phyloP scores from a whole-genome alignment of 1,139 yeast species.

The Blastobotrys elegans region DNA sequence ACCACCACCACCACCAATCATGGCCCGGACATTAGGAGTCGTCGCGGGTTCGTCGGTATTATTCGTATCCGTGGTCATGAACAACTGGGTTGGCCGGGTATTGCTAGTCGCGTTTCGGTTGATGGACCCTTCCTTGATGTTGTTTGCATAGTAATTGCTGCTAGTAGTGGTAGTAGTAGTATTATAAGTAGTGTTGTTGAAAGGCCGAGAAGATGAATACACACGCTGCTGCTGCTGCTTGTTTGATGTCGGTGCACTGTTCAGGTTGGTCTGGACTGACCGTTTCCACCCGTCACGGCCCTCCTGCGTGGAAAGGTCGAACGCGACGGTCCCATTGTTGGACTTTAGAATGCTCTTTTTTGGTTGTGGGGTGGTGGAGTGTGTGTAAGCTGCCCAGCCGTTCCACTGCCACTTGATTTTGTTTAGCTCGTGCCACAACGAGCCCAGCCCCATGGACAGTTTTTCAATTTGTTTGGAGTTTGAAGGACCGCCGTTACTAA shows the following conservation, averaged over 20 bases:
- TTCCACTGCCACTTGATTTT: constrained; percentile 3
- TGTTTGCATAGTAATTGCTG: constrained; percentile 5
- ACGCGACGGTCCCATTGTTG: constrained; percentile 32
- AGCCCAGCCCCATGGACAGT: constrained; percentile 8
- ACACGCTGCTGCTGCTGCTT: background rate
- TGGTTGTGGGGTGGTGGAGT: background rate
- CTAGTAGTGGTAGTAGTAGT: background rate
- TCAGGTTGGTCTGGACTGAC: constrained; percentile 15
- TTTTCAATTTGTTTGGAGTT: constrained; percentile 5
- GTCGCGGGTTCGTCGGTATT: background rate
- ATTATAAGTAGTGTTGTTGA: background rate
- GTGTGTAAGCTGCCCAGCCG: background rate
- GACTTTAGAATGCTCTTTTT: constrained; percentile 36
- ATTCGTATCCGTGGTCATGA: background rate
- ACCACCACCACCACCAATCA: background rate
- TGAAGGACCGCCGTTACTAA: background rate
- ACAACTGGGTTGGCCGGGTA: background rate
- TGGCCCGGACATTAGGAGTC: background rate
- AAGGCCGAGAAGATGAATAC: background rate
- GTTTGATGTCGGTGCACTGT: background rate
- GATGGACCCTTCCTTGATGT: background rate
- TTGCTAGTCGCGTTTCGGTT: background rate
- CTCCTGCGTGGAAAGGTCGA: constrained; percentile 27
- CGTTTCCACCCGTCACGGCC: constrained; percentile 27
- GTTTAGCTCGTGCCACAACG: constrained; percentile 14